These are phyloP conservation scores for Jamesozyma spencerorum DNA, from an alignment of 805 yeast species.

Conservation along the genomic window DNA sequence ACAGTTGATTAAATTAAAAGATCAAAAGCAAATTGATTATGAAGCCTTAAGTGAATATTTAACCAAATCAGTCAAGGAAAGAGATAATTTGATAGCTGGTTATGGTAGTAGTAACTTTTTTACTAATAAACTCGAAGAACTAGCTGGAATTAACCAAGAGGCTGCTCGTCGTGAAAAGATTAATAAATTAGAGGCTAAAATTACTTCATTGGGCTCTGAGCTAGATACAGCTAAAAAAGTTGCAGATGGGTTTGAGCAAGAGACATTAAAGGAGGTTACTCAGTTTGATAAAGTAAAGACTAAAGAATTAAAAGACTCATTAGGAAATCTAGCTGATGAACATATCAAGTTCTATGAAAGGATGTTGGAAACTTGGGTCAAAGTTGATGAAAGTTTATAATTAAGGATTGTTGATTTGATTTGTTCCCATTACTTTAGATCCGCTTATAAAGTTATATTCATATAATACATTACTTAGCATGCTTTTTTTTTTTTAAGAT, in stretches of 20 bases:
- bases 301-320: conserved; percentile 61
- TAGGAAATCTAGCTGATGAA: conserved; percentile 64
- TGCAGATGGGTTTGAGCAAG: conserved; percentile 47
- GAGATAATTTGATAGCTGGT: conserved; percentile 42
- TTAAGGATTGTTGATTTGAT: no score
- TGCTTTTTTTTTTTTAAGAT: no score
- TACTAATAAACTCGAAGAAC: conserved; percentile 49
- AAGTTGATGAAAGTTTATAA: conserved; percentile 35
- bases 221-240: conserved; percentile 41
- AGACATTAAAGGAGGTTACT: conserved; percentile 46
- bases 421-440: no score
- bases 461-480: no score
- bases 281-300: conserved; percentile 76
- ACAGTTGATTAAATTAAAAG: conserved; percentile 70
- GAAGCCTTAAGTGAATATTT: conserved; percentile 79
- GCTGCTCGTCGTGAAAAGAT: conserved; percentile 44
- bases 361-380: conserved; percentile 63
- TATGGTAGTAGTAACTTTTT: conserved; percentile 45
- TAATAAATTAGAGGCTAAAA: conserved; percentile 40
- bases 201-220: conserved; percentile 42
- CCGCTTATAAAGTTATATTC: no score
- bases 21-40: conserved; percentile 82
- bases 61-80: conserved; percentile 59
- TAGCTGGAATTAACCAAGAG: conserved; percentile 56
- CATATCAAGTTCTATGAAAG: conserved; percentile 65